phyloP scores from a whole-genome alignment of 768 basidiomycete species.

The Pleurotus pulmonarius region DNA sequence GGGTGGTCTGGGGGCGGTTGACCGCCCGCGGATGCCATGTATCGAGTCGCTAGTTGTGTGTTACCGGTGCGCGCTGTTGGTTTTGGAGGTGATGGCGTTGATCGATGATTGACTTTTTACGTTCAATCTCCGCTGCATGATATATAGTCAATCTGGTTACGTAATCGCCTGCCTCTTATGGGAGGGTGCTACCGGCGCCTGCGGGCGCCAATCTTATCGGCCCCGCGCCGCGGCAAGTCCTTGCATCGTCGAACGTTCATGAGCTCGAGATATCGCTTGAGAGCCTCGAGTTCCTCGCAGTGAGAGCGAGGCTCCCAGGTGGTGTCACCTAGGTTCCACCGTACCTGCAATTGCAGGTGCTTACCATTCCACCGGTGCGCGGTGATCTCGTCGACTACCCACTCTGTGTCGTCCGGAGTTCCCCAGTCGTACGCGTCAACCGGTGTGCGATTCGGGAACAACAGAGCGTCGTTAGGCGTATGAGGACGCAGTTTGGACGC shows the following conservation, averaged over 20 bases:
- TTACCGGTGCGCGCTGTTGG: too few species aligned
- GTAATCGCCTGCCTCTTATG: too few species aligned
- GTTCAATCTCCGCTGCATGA: too few species aligned
- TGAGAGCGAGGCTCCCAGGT: conserved; percentile 25
- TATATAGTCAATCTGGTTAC: too few species aligned
- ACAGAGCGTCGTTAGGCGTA: conserved; percentile 22
- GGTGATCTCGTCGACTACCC: conserved; percentile 30
- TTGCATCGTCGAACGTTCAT: conserved; percentile 17
- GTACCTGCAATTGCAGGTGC: conserved; percentile 19
- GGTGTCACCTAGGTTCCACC: conserved; percentile 27
- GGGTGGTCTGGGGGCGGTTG: too few species aligned
- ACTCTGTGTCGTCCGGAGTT: conserved; percentile 25
- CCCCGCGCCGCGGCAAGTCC: not conserved
- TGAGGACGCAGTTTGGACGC: conserved; percentile 22
- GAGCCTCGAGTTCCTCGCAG: conserved; percentile 21
- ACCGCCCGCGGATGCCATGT: too few species aligned
- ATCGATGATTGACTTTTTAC: too few species aligned
- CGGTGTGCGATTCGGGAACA: conserved; percentile 28
- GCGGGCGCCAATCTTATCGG: too few species aligned
- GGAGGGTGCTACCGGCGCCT: too few species aligned
- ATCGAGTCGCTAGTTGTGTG: too few species aligned
- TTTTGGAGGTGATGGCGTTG: too few species aligned
- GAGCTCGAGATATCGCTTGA: conserved; percentile 26
- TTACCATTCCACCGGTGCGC: conserved; percentile 16
- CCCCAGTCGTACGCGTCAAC: conserved; percentile 35